Percentiles rank a stretch among this genome's conserved stretches.
phyloP scores from a whole-genome alignment of 164 flowering plant species.

The Aristolochia californica region DNA sequence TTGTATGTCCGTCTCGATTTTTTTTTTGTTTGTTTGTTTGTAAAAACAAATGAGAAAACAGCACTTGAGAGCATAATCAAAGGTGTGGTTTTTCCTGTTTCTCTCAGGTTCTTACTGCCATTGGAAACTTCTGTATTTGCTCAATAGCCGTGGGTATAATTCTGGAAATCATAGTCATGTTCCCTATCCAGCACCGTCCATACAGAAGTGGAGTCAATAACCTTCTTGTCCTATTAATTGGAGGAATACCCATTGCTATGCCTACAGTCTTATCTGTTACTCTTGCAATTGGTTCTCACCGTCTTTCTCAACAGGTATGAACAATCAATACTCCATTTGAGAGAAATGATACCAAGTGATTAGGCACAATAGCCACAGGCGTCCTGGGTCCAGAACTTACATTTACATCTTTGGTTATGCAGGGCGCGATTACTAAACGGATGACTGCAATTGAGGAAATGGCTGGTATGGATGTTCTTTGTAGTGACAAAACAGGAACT shows the following conservation, averaged over 20 bases:
- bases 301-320: conserved; percentile 68
- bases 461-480: conserved; percentile 93
- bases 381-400: no score
- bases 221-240: conserved; percentile 81
- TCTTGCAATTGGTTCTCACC: conserved; percentile 85
- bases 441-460: conserved; percentile 94
- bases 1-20: no score
- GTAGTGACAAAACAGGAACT: conserved; percentile 90
- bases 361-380: neutral
- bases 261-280: conserved; percentile 86
- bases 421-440: conserved; percentile 88
- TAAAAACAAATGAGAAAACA: no score
- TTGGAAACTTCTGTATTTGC: conserved; percentile 88
- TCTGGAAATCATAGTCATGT: conserved; percentile 83
- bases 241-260: conserved; percentile 91
- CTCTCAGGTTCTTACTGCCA: conserved; percentile 75
- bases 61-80: no score
- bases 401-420: conserved; percentile 6
- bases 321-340: neutral
- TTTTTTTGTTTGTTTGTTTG: no score
- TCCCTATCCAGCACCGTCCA: conserved; percentile 57
- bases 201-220: conserved; percentile 72
- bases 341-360: neutral
- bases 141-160: conserved; percentile 80
- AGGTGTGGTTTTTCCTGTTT: conserved; percentile 1